Evolutionary conservation across 805 yeast genomes (phyloP), one percentile per base, ranked within the genome.

Genomic region (Lipomyces kockii): DNA sequence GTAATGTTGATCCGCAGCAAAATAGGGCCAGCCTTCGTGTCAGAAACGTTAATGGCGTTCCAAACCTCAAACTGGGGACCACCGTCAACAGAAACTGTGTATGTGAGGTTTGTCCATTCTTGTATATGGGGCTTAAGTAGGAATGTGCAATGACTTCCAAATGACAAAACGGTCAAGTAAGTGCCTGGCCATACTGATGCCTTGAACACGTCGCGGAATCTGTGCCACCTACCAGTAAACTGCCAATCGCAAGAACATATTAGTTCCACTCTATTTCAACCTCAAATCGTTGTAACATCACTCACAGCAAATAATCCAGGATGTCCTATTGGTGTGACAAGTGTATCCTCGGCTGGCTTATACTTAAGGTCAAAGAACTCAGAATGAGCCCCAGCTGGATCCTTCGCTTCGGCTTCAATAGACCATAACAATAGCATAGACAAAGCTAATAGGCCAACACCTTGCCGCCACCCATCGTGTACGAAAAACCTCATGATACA

Each of bases 151-250:
- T 67, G 60, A 49, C 67, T 71, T 61, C 72, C 72, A 49, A 56
- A 69, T 25, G 64, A 51, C 6, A 69, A 64, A 3, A 65, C 58
- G 1, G 72, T 69, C 35, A 69, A 55, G 54, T 60, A 69, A 9
- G 69, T 67, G 34, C 72, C 72, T n/a, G 72, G 72, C 72, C 72
- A 69, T 22, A 63, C 55, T 8, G 68, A 46, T 8, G 72, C 71
- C 54, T 67, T 69, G 58, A 46, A 67, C 9, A 63, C 55, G 3
- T 69, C 68, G 29, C 70, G 64, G 57, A 62, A 60, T 12, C 72
- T 62, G 55, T 65, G 68, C 72, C 72, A 69, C 51, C 72, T 56
- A 8, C 72, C 72, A 2, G 72, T 39, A 62, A 69, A 69, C 71
- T 68, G 51, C 12, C 17, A 27, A n/a, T 3, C 5, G 49, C 37